Conservation (phyloP, 176 grass and related monocot genomes). For the Bromus sterilis region DNA sequence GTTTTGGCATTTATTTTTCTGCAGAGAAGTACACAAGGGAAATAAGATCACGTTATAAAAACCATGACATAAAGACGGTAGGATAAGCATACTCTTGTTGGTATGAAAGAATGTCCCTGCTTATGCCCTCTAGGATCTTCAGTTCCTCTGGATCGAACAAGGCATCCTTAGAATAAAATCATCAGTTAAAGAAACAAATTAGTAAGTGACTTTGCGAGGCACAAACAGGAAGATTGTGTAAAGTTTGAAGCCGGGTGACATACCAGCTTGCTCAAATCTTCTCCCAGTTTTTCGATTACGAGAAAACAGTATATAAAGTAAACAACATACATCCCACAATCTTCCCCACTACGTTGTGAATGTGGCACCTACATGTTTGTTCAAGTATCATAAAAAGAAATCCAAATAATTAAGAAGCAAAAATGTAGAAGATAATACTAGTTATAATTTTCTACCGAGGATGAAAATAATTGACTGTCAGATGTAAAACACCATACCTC, state of each 20-base stretch:
- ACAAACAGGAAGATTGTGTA: conserved; percentile 1
- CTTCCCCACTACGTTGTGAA: conserved; percentile 79
- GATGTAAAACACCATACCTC: conserved; percentile 36
- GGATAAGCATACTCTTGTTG: background rate
- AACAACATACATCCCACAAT: conserved; percentile 86
- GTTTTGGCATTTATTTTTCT: no score
- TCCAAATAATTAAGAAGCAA: background rate
- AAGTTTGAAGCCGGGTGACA: conserved; percentile 9
- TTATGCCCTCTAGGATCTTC: conserved; percentile 33
- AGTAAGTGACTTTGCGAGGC: background rate
- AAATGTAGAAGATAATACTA: no score
- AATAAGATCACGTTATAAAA: background rate
- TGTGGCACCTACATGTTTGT: conserved; percentile 62
- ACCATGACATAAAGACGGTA: background rate
- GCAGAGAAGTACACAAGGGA: background rate
- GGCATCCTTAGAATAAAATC: conserved; percentile 38
- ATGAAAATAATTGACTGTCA: background rate
- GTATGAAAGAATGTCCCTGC: background rate
- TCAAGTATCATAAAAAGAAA: background rate
- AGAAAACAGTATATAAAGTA: conserved; percentile 78
- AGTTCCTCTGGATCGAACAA: conserved; percentile 61
- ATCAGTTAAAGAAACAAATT: background rate
- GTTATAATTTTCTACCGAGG: background rate
- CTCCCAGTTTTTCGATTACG: conserved; percentile 30
- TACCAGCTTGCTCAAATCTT: conserved; percentile 52